Evolutionary conservation across 495 filamentous ascomycete species (phyloP).

Genomic region (Penicillium roqueforti): DNA sequence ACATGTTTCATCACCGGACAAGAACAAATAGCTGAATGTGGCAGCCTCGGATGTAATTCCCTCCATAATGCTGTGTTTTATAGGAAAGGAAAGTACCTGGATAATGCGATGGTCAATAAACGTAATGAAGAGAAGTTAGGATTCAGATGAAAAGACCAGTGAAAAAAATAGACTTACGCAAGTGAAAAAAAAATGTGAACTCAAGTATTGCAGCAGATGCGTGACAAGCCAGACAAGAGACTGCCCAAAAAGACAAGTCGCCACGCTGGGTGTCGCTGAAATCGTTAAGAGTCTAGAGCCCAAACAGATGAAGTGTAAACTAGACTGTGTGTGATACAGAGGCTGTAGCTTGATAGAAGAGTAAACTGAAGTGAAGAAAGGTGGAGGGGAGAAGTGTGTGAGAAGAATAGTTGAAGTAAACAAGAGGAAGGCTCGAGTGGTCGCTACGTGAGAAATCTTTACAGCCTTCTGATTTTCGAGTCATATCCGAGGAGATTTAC

Average conservation of each 20-base stretch:
- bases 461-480: not conserved
- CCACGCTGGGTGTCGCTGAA: not conserved
- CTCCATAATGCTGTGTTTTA: not conserved
- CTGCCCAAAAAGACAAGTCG: not conserved
- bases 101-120: not conserved
- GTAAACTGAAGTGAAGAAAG: not conserved
- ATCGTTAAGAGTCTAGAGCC: not conserved
- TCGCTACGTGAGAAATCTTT: not conserved
- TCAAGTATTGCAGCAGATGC: not conserved
- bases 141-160: not conserved
- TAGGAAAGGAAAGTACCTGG: not conserved
- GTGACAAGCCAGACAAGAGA: not conserved
- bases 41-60: not conserved
- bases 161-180: not conserved
- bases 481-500: not conserved
- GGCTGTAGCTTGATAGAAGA: not conserved
- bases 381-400: not conserved
- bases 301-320: not conserved
- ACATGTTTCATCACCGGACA: not conserved
- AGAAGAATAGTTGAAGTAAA: not conserved
- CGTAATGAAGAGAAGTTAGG: not conserved
- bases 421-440: not conserved
- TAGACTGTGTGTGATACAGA: not conserved
- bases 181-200: not conserved
- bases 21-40: not conserved